Conservation (phyloP, 2,329 filamentous ascomycete species). For the Cercospora sp. region DNA sequence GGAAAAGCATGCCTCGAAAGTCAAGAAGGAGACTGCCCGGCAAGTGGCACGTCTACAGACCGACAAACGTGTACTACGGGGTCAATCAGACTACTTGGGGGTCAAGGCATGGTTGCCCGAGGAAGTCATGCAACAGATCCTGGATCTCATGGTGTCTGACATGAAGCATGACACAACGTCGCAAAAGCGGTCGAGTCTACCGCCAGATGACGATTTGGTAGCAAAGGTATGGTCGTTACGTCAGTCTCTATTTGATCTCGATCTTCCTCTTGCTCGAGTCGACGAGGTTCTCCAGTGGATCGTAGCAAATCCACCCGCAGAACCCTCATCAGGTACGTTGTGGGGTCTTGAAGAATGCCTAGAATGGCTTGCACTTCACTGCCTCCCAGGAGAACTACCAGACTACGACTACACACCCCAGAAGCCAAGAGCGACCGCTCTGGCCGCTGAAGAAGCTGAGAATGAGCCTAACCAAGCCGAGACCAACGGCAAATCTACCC, state of each 20-base stretch:
- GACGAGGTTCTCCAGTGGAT: slow-evolving; percentile 58
- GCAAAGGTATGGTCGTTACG: slow-evolving; percentile 82
- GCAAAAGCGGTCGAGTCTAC: slow-evolving; percentile 53
- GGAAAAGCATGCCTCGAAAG: slow-evolving; percentile 78
- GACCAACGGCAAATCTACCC: background rate
- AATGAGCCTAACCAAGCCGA: slow-evolving; percentile 9
- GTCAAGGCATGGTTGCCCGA: slow-evolving; percentile 76
- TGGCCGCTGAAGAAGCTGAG: slow-evolving; percentile 11
- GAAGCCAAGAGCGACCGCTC: slow-evolving; percentile 27
- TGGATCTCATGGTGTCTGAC: slow-evolving; percentile 70
- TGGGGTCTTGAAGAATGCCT: slow-evolving; percentile 88
- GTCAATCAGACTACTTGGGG: slow-evolving; percentile 72
- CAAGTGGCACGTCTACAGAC: slow-evolving; percentile 78
- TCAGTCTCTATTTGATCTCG: slow-evolving; percentile 66
- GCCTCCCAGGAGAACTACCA: slow-evolving; percentile 43
- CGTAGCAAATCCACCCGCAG: slow-evolving; percentile 62
- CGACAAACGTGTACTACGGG: slow-evolving; percentile 76
- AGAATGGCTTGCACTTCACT: slow-evolving; percentile 86
- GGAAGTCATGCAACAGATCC: slow-evolving; percentile 74
- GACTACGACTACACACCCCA: slow-evolving; percentile 36
- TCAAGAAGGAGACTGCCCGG: slow-evolving; percentile 73
- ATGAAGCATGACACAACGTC: slow-evolving; percentile 28
- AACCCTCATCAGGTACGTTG: slow-evolving; percentile 45
- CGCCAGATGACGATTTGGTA: slow-evolving; percentile 74
- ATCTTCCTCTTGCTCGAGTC: slow-evolving; percentile 65